Evolutionary conservation across 805 yeast genomes (phyloP).

Genomic region (Metschnikowia gelsemii): DNA sequence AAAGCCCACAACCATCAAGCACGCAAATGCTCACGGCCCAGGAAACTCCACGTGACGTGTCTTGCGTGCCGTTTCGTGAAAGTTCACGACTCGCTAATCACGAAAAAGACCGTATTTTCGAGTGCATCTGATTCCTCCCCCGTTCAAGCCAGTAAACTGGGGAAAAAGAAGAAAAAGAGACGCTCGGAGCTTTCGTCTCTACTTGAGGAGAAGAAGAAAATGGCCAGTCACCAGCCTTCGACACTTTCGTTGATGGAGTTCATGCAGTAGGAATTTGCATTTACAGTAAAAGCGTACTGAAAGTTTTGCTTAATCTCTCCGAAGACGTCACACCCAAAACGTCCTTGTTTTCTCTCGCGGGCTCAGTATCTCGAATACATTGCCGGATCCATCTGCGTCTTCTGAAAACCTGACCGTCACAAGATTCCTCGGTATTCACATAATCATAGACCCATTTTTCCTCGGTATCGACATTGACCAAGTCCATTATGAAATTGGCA

Average conservation of each 20-base stretch:
- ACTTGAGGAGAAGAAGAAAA: conserved; percentile 40
- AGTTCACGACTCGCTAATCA: conserved; percentile 14
- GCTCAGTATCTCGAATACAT: conserved; percentile 25
- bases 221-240: conserved; percentile 27
- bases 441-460: conserved; percentile 86
- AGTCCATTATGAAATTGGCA: conserved; percentile 46
- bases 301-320: conserved; percentile 16
- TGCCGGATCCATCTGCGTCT: conserved; percentile 67
- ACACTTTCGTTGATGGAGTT: conserved; percentile 51
- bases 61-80: conserved; percentile 21
- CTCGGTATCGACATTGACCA: conserved; percentile 63
- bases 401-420: conserved; percentile 43
- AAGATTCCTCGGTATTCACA: conserved; percentile 17
- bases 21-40: no score
- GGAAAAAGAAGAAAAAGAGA: conserved; percentile 46
- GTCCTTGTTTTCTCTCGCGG: conserved; percentile 5
- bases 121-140: background rate
- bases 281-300: conserved; percentile 15
- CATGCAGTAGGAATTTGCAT: conserved; percentile 27
- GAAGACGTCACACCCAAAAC: conserved; percentile 9
- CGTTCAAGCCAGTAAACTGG: no score
- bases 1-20: no score
- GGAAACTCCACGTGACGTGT: conserved; percentile 20
- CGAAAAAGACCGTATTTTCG: conserved; percentile 2
- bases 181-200: conserved; percentile 42